Evolutionary conservation across 306 rosid genomes (phyloP).

Genomic region (Medicago ruthenica): DNA sequence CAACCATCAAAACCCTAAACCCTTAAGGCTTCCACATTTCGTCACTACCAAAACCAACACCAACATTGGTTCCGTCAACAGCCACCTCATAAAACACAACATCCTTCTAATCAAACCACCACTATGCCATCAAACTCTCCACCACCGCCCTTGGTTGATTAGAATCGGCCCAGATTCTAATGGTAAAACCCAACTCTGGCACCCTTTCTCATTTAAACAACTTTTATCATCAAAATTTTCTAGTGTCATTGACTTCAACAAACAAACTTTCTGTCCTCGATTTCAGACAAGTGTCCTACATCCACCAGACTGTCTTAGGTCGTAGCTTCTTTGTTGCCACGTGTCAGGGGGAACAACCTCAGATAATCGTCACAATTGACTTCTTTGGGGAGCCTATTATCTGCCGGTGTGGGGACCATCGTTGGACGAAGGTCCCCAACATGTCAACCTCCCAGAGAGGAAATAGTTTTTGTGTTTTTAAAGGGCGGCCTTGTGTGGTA

Average conservation of each 20-base stretch:
- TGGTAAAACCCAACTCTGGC: conserved; percentile 4
- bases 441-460: too few species aligned
- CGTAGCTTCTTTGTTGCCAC: too few species aligned
- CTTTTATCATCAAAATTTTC: conserved; percentile 46
- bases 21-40: background rate
- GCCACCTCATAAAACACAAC: conserved; percentile 22
- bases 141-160: conserved; percentile 33
- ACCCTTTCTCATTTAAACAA: conserved; percentile 1
- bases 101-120: conserved; percentile 42
- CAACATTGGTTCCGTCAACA: too few species aligned
- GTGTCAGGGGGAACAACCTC: background rate
- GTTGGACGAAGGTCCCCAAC: too few species aligned
- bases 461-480: conserved; percentile 24
- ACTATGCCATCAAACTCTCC: background rate
- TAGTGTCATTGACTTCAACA: conserved; percentile 42
- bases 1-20: background rate
- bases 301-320: conserved; percentile 43
- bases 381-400: conserved; percentile 68
- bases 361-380: conserved; percentile 64
- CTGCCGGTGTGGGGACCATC: conserved; percentile 43
- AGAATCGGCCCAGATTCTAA: conserved; percentile 1
- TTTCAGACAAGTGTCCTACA: conserved; percentile 60
- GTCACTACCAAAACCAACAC: too few species aligned
- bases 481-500: too few species aligned
- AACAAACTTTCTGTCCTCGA: conserved; percentile 48